A percentile compares a stretch with the other conserved stretches of the same genome.
phyloP scores from a whole-genome alignment of 495 filamentous ascomycete genomes.

The Cryomyces antarcticus region DNA sequence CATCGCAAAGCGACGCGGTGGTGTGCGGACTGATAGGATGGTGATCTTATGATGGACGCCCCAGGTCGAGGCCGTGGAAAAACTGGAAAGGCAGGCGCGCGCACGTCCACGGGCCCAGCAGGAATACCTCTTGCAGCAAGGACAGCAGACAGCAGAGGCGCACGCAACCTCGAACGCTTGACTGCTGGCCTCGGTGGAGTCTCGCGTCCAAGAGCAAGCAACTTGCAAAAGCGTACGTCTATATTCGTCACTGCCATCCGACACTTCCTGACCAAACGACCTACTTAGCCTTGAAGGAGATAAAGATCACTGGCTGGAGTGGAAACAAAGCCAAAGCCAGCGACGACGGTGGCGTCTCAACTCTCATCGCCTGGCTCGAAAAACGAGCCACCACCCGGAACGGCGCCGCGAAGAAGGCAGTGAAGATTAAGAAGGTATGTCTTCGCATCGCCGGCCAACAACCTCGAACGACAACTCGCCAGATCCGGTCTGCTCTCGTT shows the following conservation, averaged over 20 bases:
- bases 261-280: slow-evolving; percentile 10
- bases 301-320: slow-evolving; percentile 50
- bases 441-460: slow-evolving; percentile 24
- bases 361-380: slow-evolving; percentile 62
- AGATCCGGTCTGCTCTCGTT: slow-evolving; percentile 35
- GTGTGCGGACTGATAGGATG: slow-evolving; percentile 10
- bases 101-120: too few species aligned
- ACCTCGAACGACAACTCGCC: slow-evolving; percentile 18
- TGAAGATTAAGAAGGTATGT: slow-evolving; percentile 72
- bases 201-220: not conserved
- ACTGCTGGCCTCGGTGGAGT: not conserved
- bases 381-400: slow-evolving; percentile 39
- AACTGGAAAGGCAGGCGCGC: not conserved
- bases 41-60: slow-evolving; percentile 12
- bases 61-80: slow-evolving; percentile 1
- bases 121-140: too few species aligned
- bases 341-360: slow-evolving; percentile 47
- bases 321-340: slow-evolving; percentile 54
- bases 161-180: not conserved
- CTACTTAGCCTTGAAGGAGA: slow-evolving; percentile 8
- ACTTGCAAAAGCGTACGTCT: slow-evolving; percentile 11
- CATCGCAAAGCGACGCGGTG: not conserved
- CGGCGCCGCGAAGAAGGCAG: slow-evolving; percentile 31
- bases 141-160: too few species aligned
- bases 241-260: slow-evolving; percentile 20